Evolutionary conservation across 257 asterid genomes (phyloP), one percentile per base, ranked within the genome.

Genomic region (Solanum rostratum): DNA sequence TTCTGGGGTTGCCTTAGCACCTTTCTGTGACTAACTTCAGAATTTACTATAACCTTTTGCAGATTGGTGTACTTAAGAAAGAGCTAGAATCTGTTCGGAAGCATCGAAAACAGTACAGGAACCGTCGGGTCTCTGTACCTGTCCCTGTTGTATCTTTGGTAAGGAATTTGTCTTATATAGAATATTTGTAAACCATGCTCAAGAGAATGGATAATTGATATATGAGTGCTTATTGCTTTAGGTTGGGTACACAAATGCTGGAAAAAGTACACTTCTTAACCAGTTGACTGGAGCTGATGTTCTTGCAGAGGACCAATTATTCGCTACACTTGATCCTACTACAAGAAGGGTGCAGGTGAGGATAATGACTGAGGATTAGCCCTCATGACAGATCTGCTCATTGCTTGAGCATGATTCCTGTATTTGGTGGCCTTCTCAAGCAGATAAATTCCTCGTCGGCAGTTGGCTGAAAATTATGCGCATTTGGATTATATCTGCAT

Each of bases 171-270:
- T 18, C 15, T 66, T 19, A 52, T 33, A 3, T 83, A 50, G 66
- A 12, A 41, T 83, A 13, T 33, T 50, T 30, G 55, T 33, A 50
- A 22, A 27, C 46, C 78, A 68, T 83, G 85, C 63, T 68, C 50
- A 8, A 49, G 37, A 43, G 81, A 50, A 63, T 46, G 45, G 20
- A 76, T 15, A 50, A 63, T 57, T 73, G 57, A 59, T 37, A 45
- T 27, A 33, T 79, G 54, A 43, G 43, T 81, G 70, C 81, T 80
- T 85, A 70, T 53, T 86, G 70, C 20, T 88, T 84, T 90, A 96
- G 99, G 98, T 95, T 90, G 98, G 99, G 66, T 96, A 96, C 91
- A 96, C 99, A 74, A 96, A 96, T 89, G 97, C 99, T 81, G 98
- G 99, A 84, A 96, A 96, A 95, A 96, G 99, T 88, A 96, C 98